Evolutionary conservation across 2,329 filamentous ascomycete species (phyloP), one percentile per base, ranked within the genome.

Genomic region (Plectosphaerella plurivora): DNA sequence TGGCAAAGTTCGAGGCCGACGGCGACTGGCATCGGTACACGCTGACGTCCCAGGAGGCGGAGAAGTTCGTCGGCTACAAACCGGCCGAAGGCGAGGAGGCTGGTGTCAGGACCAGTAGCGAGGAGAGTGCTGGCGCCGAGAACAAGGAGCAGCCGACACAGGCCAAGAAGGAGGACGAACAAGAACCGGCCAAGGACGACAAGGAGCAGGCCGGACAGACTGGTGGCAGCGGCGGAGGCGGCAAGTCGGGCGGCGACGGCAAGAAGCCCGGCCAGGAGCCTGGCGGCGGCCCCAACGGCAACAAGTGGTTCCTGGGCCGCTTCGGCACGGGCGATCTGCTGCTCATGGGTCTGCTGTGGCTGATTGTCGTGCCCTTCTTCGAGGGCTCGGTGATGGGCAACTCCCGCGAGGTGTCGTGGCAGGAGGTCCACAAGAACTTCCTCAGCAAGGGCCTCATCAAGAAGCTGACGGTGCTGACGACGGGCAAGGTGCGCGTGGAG

Each of bases 381-480:
- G 66, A 68, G 50, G 71, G 71, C 57, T 59, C 75, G 24, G 72
- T 76, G 57, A 70, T 71, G 20, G 61, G 63, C 48, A 50, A 55
- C 4, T 73, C 77, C 57, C 71, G 72, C 63, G 93, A 99, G 66
- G 97, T 99, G 54, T 97, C 94, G 51, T 99, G 91, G 90, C 92
- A 99, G 72, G 94, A 99, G 73, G 90, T 99, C 73, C 81, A 89
- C 57, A 92, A 84, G 61, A 94, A 91, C 33, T 97, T 96, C 77
- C 78, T 99, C 55, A 91, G 97, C 72, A 97, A 96, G 77, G 94
- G 94, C 8, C 79, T 99, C 22, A 92, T 99, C 18, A 89, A 97
- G 73, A 97, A 92, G 75, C 80, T 99, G 16, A 86, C 96, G 35
- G 81, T 96, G 49, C 85, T 91, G 61, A 82, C 86, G 57, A 85